A percentile compares a stretch with the other conserved stretches of the same genome.
These are phyloP conservation scores for Ceratocystis diversiconidia DNA, from an alignment of 2,329 filamentous ascomycete genomes.

Conservation along the genomic window DNA sequence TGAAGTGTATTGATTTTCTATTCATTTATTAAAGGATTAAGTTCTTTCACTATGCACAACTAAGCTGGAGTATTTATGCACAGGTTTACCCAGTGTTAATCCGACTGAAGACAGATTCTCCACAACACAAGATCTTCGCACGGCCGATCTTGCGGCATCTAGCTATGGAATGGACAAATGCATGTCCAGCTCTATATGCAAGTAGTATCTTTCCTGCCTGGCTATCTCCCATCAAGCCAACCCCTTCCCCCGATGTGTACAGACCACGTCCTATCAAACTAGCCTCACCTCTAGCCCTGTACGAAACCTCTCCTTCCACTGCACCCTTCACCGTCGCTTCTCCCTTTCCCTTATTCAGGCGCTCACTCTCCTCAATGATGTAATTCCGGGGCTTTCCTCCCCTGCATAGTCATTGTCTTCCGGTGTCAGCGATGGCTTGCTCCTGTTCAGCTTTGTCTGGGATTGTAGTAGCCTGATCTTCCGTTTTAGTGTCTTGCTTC, in stretches of 20 bases:
- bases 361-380: not conserved
- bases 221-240: too few relatives aligned
- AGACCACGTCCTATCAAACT: not conserved
- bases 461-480: not conserved
- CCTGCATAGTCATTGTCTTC: constrained; percentile 20
- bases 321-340: not conserved
- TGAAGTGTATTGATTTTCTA: too few relatives aligned
- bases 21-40: too few relatives aligned
- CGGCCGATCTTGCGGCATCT: not conserved
- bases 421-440: not conserved
- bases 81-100: too few relatives aligned
- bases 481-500: not conserved
- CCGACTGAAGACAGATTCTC: too few relatives aligned
- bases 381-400: constrained; percentile 19
- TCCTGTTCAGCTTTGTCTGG: not conserved
- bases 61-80: too few relatives aligned
- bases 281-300: not conserved
- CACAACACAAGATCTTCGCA: too few relatives aligned
- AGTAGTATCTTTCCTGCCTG: too few relatives aligned
- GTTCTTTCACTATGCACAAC: too few relatives aligned
- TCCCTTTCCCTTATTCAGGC: not conserved
- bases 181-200: not conserved
- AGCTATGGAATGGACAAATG: not conserved
- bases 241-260: too few relatives aligned
- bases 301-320: not conserved